Conservation (phyloP, 2,329 filamentous ascomycete species). For the Diaporthe sp. region DNA sequence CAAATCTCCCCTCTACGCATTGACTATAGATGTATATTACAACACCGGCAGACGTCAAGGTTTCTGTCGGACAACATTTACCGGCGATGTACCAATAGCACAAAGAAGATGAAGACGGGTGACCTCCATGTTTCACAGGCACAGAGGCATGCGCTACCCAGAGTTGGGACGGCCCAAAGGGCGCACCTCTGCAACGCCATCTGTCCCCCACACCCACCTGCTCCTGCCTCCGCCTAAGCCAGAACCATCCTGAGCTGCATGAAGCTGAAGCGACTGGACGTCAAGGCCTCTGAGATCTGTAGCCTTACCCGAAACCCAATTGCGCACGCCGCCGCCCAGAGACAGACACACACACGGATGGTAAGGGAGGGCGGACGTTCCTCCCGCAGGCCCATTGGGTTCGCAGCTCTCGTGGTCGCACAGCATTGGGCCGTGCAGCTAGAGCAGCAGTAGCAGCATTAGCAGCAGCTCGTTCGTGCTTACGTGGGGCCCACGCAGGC, state of each 20-base stretch:
- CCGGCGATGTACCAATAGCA: conserved; percentile 25
- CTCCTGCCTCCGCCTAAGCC: not conserved
- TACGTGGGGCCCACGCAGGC: not conserved
- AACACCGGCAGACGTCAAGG: conserved; percentile 16
- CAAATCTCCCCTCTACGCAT: conserved; percentile 30
- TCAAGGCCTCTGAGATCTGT: not conserved
- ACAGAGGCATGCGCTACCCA: not conserved
- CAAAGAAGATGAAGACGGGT: not conserved
- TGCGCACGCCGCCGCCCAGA: not conserved
- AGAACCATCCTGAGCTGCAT: conserved; percentile 28
- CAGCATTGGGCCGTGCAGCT: conserved; percentile 26
- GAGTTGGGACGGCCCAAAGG: conserved; percentile 2
- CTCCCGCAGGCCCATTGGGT: conserved; percentile 23
- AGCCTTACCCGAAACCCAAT: conserved; percentile 35
- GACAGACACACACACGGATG: not conserved
- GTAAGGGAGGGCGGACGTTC: conserved; percentile 6
- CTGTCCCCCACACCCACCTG: not conserved
- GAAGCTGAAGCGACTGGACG: conserved; percentile 31
- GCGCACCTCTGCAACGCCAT: conserved; percentile 1
- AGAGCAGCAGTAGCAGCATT: not conserved
- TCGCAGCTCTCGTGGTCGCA: conserved; percentile 32
- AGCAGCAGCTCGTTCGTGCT: conserved; percentile 6
- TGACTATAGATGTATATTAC: conserved; percentile 34
- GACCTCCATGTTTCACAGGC: conserved; percentile 5
- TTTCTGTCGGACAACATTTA: not conserved